Evolutionary conservation across 768 basidiomycete genomes (phyloP), one percentile per base, ranked within the genome.

Genomic region (Lentinula edodes): DNA sequence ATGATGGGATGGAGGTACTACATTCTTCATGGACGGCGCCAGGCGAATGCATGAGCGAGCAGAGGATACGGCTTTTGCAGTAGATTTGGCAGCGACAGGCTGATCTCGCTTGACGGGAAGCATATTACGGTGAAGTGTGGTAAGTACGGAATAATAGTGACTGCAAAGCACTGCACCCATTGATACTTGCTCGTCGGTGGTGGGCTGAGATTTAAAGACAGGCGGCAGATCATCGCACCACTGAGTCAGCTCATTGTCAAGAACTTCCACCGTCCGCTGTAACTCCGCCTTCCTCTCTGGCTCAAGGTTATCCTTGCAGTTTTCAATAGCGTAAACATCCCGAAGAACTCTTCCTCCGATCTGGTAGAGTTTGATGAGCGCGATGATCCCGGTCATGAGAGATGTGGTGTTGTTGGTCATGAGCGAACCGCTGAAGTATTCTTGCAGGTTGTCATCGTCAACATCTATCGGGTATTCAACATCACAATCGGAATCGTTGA

Each of bases 401-500:
- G 90, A 83, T 35, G 83, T 84, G 48, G 78, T 80, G 61, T 77
- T 77, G 66, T 81, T 83, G 28, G 78, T 68, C 71, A 87, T 76
- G 20, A 79, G 76, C 15, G 82, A 84, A 16, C 89, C 89, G 34
- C 78, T 80, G 71, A 87, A 90, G 70, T 88, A 91, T 66, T 89
- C 85, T 7, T 83, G 78, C 3, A 95, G 74, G 64, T 82, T 70
- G 54, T 90, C 90, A 70, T 96, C 94, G 67, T 95, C 94, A 42
- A 93, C 80, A 61, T 90, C 87, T 41, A 88, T 81, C 5, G 94
- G 94, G 56, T 88, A 76, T 70, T 95, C 92, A 36, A 91, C 90
- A 69, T 96, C 94, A 67, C 93, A 94, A 71, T 96, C 94, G 10
- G 86, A 79, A 73, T 96, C 94, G 66, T 94, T 91, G 64, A 93